Percentiles rank a stretch among this genome's conserved stretches.
phyloP scores from a whole-genome alignment of 495 filamentous ascomycete species.

The Neurospora tetraspora region DNA sequence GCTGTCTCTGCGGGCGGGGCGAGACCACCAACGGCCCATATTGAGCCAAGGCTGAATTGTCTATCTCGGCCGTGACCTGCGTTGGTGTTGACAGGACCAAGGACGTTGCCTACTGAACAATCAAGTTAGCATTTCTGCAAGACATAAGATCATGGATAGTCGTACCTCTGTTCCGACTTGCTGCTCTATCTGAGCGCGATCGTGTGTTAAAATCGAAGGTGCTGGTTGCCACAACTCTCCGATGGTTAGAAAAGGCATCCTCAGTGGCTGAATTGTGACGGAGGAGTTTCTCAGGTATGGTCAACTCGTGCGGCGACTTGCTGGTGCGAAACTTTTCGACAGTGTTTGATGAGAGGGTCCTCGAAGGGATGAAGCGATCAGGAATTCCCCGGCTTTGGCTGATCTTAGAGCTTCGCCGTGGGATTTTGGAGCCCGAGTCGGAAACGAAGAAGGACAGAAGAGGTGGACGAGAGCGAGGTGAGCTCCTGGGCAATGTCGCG shows the following conservation, averaged over 20 bases:
- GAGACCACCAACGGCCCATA: slow-evolving; percentile 76
- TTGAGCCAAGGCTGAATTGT: slow-evolving; percentile 53
- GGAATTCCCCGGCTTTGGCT: slow-evolving; percentile 21
- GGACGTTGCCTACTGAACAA: slow-evolving; percentile 22
- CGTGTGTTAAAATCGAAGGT: slow-evolving; percentile 11
- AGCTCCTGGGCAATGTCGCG: slow-evolving; percentile 12
- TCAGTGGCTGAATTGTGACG: slow-evolving; percentile 45
- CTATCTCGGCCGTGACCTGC: slow-evolving; percentile 12
- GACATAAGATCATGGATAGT: neutral
- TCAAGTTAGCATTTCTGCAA: neutral
- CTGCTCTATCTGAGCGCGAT: slow-evolving; percentile 22
- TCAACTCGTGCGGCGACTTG: slow-evolving; percentile 52
- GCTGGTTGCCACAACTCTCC: slow-evolving; percentile 28
- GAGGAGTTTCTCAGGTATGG: slow-evolving; percentile 49
- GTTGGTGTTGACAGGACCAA: slow-evolving; percentile 23
- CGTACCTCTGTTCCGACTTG: slow-evolving; percentile 20
- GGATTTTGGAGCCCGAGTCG: slow-evolving; percentile 1
- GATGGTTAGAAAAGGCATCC: slow-evolving; percentile 56
- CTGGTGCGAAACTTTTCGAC: slow-evolving; percentile 52
- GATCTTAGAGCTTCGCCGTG: slow-evolving; percentile 10
- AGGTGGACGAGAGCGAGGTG: slow-evolving; percentile 5
- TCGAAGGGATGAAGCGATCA: slow-evolving; percentile 63
- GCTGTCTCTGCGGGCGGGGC: slow-evolving; percentile 39
- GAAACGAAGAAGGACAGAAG: slow-evolving; percentile 13
- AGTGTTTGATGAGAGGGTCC: slow-evolving; percentile 29